Evolutionary conservation across 177 flowering plant species (phyloP), one percentile per base, ranked within the genome.

Genomic region (Vitis hybrid): DNA sequence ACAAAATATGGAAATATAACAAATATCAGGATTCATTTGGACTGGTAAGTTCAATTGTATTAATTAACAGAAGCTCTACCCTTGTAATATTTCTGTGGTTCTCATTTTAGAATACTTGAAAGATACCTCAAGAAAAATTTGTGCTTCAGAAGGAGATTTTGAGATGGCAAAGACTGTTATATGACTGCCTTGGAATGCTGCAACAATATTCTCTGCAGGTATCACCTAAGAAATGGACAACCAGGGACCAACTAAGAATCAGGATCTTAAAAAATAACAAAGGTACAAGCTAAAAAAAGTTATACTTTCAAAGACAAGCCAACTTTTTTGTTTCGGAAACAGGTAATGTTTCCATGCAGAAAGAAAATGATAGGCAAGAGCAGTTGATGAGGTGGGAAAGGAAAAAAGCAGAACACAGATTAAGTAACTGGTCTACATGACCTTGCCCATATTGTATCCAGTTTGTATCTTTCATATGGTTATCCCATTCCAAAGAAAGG

Each of bases 151-250:
- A 14, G 84, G 68, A 63, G 83, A 82, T 74, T 77, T 82, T 64
- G 97, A 85, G 71, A 94, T 68, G 26, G 96, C 92, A 78, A 92
- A 86, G 18, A 92, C 92, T 50, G 88, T 94, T 71, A 82, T 90
- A 49, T 80, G 71, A 70, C 85, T 84, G 59, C 90, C 89, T 78
- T 94, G 98, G 79, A 92, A 86, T 59, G 90, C 86, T 73, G 98
- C 98, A 74, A 92, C 91, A 69, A 92, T 89, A 73, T 92, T 94
- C 76, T 94, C 98, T 58, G 98, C 96, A 61, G 98, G 98, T 73
- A 94, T 94, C 65, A 89, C 85, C 98, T 91, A 71, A 50, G 2
- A 67, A 71, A 53, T 39, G 13, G 2, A 74, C 39, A 65, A 56
- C 16, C 55, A 57, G 61, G 52, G 13, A 64, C 16, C 26, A 18